These are phyloP conservation scores for Pestalotiopsis sp. DNA, from an alignment of 2,329 filamentous ascomycete genomes.

Conservation along the genomic window DNA sequence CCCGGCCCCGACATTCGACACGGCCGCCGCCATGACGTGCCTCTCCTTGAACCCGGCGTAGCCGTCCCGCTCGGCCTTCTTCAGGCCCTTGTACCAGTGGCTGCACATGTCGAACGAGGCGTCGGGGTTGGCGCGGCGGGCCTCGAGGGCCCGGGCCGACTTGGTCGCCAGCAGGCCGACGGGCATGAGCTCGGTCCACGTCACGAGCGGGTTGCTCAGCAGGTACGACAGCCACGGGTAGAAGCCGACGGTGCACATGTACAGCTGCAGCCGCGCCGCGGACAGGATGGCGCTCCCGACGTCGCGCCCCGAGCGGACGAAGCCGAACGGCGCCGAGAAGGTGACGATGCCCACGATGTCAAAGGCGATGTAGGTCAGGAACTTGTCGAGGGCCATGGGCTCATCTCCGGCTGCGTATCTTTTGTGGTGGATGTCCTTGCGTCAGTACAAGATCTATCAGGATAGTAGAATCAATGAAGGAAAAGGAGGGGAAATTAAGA, in stretches of 20 bases:
- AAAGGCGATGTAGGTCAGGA: conserved; percentile 30
- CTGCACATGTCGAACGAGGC: background rate
- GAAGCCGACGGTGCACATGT: conserved; percentile 26
- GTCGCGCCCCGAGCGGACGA: conserved; percentile 30
- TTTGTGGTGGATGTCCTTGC: no score
- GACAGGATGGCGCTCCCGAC: conserved; percentile 32
- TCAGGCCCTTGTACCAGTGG: background rate
- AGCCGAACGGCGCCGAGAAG: conserved; percentile 33
- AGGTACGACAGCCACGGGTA: conserved; percentile 27
- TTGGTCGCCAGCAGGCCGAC: conserved; percentile 28
- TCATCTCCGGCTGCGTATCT: background rate
- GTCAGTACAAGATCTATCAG: no score
- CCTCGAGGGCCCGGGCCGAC: background rate
- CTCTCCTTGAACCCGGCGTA: background rate
- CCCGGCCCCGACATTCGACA: conserved; percentile 13
- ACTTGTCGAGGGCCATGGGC: conserved; percentile 25
- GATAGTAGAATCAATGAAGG: no score
- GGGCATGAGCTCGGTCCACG: conserved; percentile 29
- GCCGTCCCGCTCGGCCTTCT: background rate
- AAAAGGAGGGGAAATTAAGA: no score
- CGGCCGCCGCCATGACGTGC: conserved; percentile 13
- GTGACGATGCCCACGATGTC: conserved; percentile 35
- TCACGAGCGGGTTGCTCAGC: conserved; percentile 31
- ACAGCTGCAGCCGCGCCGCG: conserved; percentile 18
- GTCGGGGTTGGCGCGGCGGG: background rate